Conservation (phyloP, 2,329 filamentous ascomycete species). For the Ciborinia camelliae region DNA sequence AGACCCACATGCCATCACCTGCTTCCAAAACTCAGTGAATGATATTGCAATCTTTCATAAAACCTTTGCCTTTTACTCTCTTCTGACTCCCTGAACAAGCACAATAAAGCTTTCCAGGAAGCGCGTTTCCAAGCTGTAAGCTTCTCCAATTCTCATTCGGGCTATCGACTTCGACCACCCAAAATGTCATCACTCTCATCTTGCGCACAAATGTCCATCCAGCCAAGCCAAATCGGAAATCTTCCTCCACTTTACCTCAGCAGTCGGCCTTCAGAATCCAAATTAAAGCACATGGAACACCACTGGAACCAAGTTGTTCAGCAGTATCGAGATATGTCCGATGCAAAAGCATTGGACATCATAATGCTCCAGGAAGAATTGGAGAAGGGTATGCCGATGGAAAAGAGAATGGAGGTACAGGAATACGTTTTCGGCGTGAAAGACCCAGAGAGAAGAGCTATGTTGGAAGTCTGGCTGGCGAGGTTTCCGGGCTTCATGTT, state of each 20-base stretch:
- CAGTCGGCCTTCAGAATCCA: background rate
- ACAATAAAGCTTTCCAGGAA: background rate
- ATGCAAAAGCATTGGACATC: background rate
- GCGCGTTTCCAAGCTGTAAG: background rate
- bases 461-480: constrained; percentile 11
- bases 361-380: constrained; percentile 7
- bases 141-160: background rate
- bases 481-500: constrained; percentile 12
- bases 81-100: background rate
- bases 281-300: background rate
- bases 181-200: background rate
- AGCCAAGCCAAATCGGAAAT: background rate
- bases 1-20: constrained; percentile 2
- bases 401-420: background rate
- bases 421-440: background rate
- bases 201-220: background rate
- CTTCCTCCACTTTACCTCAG: constrained; percentile 8
- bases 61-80: too few species aligned
- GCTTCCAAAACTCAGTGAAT: background rate
- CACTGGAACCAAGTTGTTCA: constrained; percentile 5
- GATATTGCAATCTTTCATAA: background rate
- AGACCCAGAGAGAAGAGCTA: constrained; percentile 3
- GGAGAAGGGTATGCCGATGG: constrained; percentile 6
- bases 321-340: background rate
- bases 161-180: background rate